phyloP scores from a whole-genome alignment of 2,329 filamentous ascomycete species.

The Trichoderma pleuroti region DNA sequence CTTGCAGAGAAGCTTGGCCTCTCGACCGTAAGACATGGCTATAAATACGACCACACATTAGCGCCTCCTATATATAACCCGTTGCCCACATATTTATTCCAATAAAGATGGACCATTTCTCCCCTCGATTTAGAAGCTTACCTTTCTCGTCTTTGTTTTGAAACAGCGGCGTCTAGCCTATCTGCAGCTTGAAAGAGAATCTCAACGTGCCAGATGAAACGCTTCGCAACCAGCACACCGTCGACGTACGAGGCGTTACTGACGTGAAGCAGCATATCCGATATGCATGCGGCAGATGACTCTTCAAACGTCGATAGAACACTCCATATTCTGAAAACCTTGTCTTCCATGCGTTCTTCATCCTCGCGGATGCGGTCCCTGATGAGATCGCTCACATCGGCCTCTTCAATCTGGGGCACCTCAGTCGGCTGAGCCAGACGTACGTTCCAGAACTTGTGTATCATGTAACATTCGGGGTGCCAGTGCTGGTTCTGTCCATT shows the following conservation, averaged over 20 bases:
- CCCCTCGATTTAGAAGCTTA: conserved; percentile 38
- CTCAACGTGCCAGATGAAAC: conserved; percentile 94
- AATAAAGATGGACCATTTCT: background rate
- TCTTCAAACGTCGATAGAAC: conserved; percentile 96
- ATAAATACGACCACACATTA: background rate
- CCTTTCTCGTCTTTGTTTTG: conserved; percentile 69
- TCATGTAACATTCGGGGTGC: conserved; percentile 99
- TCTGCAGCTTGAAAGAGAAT: conserved; percentile 88
- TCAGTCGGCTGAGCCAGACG: conserved; percentile 66
- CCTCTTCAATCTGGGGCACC: conserved; percentile 41
- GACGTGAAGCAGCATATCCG: conserved; percentile 96
- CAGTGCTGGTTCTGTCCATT: conserved; percentile 98
- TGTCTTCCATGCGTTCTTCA: conserved; percentile 95
- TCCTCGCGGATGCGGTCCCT: conserved; percentile 75
- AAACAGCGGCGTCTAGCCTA: conserved; percentile 72
- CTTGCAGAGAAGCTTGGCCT: conserved; percentile 99
- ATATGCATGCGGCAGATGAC: conserved; percentile 95
- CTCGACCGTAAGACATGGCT: conserved; percentile 87
- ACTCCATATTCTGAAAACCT: conserved; percentile 97
- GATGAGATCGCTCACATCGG: conserved; percentile 52
- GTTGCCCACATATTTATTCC: background rate
- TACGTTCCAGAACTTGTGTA: conserved; percentile 99
- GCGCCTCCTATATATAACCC: background rate
- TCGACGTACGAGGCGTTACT: conserved; percentile 97
- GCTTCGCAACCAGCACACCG: conserved; percentile 89